These are phyloP conservation scores for Exophiala xenobiotica DNA, from an alignment of 2,329 filamentous ascomycete genomes.

Conservation along the genomic window DNA sequence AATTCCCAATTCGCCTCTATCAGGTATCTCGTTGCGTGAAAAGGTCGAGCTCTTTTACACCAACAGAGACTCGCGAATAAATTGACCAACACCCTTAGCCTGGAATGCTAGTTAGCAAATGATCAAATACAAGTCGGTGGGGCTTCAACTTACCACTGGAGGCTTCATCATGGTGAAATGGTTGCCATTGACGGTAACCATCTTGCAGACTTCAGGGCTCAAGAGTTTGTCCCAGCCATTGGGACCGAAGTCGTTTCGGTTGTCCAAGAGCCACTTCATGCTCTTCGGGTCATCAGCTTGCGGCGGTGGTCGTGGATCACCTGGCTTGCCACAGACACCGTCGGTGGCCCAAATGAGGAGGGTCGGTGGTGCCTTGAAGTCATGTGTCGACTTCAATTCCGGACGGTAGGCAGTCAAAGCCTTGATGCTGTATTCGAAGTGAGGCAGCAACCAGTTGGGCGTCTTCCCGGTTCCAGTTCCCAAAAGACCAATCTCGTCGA, in stretches of 20 bases:
- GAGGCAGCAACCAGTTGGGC: constrained; percentile 52
- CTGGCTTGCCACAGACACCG: constrained; percentile 46
- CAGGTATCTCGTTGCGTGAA: constrained; percentile 10
- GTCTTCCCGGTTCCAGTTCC: constrained; percentile 45
- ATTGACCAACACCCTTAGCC: constrained; percentile 31
- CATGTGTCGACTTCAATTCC: constrained; percentile 29
- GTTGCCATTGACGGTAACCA: constrained; percentile 37
- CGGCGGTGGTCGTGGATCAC: constrained; percentile 42
- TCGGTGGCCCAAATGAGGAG: constrained; percentile 51
- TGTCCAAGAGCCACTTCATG: constrained; percentile 51
- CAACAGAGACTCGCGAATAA: constrained; percentile 30
- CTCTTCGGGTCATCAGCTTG: constrained; percentile 46
- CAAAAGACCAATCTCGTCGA: constrained; percentile 49
- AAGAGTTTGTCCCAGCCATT: constrained; percentile 51
- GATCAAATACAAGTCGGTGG: neutral
- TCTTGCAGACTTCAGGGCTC: constrained; percentile 37
- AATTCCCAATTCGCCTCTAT: constrained; percentile 13
- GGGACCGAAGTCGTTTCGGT: constrained; percentile 48
- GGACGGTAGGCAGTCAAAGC: constrained; percentile 47
- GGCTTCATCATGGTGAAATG: constrained; percentile 44
- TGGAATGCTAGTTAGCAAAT: constrained; percentile 16
- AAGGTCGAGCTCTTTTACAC: constrained; percentile 3
- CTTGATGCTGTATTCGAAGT: constrained; percentile 53
- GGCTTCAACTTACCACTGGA: constrained; percentile 31
- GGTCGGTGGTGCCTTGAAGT: constrained; percentile 43